Evolutionary conservation across 1,284 basidiomycete species (phyloP).

Genomic region (Pisolithus thermaeus): DNA sequence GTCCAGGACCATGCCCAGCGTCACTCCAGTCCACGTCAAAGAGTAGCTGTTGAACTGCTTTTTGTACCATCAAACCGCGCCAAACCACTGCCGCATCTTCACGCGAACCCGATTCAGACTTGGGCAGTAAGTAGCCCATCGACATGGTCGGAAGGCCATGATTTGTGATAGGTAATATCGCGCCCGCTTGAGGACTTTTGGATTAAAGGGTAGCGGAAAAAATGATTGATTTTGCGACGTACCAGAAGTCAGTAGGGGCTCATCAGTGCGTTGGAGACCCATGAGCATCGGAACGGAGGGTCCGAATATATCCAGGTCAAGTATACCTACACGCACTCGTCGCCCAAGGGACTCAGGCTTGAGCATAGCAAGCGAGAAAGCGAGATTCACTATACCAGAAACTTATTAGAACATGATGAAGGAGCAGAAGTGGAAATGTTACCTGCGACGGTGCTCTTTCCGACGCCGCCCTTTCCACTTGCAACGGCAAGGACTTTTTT

Average conservation of each 20-base stretch:
- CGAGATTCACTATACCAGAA: conserved; percentile 69
- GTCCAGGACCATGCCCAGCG: conserved; percentile 33
- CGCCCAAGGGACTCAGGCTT: conserved; percentile 18
- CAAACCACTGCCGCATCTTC: conserved; percentile 73
- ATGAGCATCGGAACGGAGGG: conserved; percentile 95
- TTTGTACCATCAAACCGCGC: conserved; percentile 98
- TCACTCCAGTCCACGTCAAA: conserved; percentile 94
- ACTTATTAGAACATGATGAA: not conserved
- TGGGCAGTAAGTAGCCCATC: conserved; percentile 83
- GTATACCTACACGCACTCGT: conserved; percentile 70
- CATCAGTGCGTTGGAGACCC: conserved; percentile 78
- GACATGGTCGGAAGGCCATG: conserved; percentile 95
- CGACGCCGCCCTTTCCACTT: conserved; percentile 95
- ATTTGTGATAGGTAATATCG: conserved; percentile 80
- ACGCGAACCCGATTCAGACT: conserved; percentile 20
- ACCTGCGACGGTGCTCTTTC: conserved; percentile 92
- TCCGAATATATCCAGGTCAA: conserved; percentile 96
- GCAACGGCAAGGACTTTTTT: conserved; percentile 80
- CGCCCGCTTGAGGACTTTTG: conserved; percentile 48
- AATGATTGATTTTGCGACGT: conserved; percentile 17
- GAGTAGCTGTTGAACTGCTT: conserved; percentile 93
- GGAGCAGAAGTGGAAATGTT: not conserved
- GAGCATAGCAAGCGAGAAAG: conserved; percentile 61
- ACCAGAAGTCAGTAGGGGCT: conserved; percentile 77
- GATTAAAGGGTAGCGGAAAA: too few species aligned